A percentile compares a stretch with the other conserved stretches of the same genome.
These are phyloP conservation scores for Planoprotostelium fungivorum DNA, from an alignment of 78 protist genomes.

Conservation along the genomic window DNA sequence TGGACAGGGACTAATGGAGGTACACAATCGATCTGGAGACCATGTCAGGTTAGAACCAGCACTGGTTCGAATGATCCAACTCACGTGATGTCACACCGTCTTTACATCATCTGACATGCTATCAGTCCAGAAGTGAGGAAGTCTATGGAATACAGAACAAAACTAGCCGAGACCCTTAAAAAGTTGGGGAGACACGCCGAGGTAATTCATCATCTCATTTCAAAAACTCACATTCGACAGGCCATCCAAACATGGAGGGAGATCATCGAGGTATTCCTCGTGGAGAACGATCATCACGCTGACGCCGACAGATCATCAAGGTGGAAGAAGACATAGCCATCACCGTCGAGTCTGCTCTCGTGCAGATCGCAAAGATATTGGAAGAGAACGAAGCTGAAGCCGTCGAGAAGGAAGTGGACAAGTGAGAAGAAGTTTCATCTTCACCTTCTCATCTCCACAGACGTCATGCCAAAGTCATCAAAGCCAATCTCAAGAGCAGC, in stretches of 20 bases:
- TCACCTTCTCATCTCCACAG: background rate
- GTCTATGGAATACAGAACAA: background rate
- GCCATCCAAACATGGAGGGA: background rate
- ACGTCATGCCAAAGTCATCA: background rate
- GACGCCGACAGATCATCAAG: too few relatives aligned
- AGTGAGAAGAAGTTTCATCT: background rate
- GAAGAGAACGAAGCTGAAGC: background rate
- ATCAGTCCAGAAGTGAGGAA: background rate
- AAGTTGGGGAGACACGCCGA: background rate
- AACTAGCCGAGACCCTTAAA: background rate
- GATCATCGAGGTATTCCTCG: background rate
- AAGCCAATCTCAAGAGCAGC: background rate
- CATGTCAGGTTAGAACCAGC: background rate
- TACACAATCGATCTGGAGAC: background rate
- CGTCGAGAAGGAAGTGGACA: background rate
- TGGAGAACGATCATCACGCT: too few relatives aligned
- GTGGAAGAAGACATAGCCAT: background rate
- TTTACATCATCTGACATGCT: background rate
- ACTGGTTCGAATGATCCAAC: background rate
- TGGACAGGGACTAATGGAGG: background rate
- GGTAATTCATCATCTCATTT: background rate
- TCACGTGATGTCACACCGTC: background rate
- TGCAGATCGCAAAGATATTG: background rate
- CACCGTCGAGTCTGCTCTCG: background rate
- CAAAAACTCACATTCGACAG: background rate